Evolutionary conservation across 192 early-diverging fungal species (phyloP).

Genomic region (Backusella luteola): DNA sequence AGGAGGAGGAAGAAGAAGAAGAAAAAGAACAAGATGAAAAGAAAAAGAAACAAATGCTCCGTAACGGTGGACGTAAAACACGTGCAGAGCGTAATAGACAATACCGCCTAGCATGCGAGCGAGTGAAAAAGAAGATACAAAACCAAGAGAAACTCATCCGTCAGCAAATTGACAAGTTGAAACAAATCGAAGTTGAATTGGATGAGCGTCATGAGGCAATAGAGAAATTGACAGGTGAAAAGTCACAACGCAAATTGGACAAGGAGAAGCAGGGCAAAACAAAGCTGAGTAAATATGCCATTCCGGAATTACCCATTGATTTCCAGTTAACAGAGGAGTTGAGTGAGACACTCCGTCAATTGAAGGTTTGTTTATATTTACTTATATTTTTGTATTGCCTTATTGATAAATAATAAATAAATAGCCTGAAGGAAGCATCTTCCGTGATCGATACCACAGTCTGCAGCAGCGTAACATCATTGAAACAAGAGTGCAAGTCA

Average conservation of each 20-base stretch:
- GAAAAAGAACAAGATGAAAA: constrained; percentile 17
- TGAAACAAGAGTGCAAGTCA: constrained; percentile 48
- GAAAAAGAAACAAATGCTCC: constrained; percentile 10
- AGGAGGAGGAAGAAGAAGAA: constrained; percentile 22
- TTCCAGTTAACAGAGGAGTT: constrained; percentile 55
- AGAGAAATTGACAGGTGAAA: constrained; percentile 32
- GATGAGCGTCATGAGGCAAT: constrained; percentile 38
- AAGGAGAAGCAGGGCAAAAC: constrained; percentile 35
- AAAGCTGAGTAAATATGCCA: constrained; percentile 25
- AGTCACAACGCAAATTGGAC: constrained; percentile 34
- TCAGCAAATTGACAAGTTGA: constrained; percentile 50
- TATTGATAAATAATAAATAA: background rate
- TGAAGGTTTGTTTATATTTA: constrained; percentile 28
- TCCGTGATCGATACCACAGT: constrained; percentile 54
- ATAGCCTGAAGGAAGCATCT: constrained; percentile 61
- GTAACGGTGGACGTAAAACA: constrained; percentile 35
- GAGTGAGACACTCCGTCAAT: constrained; percentile 44
- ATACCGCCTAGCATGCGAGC: constrained; percentile 32
- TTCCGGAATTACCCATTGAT: constrained; percentile 35
- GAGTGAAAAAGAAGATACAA: constrained; percentile 38
- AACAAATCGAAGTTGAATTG: constrained; percentile 46
- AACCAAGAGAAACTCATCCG: constrained; percentile 36
- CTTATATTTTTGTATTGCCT: background rate
- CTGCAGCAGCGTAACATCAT: constrained; percentile 55
- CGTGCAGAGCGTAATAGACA: constrained; percentile 57